A percentile compares a stretch with the other conserved stretches of the same genome.
Evolutionary conservation across 2,329 filamentous ascomycete genomes (phyloP).

Genomic region (Fusarium pseudoanthophilum): DNA sequence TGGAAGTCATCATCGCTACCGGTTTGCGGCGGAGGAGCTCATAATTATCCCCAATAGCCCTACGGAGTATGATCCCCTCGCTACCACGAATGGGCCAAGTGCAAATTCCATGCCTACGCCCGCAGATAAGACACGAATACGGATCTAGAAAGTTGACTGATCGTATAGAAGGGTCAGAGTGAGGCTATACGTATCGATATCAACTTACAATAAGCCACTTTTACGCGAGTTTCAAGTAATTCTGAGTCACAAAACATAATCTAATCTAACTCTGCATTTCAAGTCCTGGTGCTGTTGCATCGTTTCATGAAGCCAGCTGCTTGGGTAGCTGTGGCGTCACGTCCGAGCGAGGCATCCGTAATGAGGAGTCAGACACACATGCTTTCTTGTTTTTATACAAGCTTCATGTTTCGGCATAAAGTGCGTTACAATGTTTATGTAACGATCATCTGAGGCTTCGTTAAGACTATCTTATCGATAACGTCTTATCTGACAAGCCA

Average conservation of each 20-base stretch:
- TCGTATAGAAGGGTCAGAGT: background rate
- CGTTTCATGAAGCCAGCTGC: background rate
- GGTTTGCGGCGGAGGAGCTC: too few species aligned
- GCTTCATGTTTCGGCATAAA: background rate
- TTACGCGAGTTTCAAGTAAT: background rate
- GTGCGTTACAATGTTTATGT: background rate
- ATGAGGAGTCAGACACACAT: background rate
- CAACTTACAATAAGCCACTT: background rate
- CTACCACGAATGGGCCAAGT: background rate
- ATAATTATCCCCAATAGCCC: background rate
- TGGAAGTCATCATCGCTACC: background rate
- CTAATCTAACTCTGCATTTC: background rate
- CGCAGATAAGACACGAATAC: background rate
- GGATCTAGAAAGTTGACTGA: background rate
- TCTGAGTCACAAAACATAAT: background rate
- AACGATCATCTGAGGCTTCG: background rate
- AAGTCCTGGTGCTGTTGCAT: background rate
- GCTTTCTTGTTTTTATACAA: background rate
- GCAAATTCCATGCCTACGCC: background rate
- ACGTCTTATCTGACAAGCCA: constrained; percentile 35
- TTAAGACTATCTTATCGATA: background rate
- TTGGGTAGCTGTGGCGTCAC: background rate
- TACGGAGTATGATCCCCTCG: background rate
- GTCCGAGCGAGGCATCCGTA: background rate
- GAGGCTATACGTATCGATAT: background rate